Conservation (phyloP, 495 filamentous ascomycete genomes). For the Penicilliopsis zonata region DNA sequence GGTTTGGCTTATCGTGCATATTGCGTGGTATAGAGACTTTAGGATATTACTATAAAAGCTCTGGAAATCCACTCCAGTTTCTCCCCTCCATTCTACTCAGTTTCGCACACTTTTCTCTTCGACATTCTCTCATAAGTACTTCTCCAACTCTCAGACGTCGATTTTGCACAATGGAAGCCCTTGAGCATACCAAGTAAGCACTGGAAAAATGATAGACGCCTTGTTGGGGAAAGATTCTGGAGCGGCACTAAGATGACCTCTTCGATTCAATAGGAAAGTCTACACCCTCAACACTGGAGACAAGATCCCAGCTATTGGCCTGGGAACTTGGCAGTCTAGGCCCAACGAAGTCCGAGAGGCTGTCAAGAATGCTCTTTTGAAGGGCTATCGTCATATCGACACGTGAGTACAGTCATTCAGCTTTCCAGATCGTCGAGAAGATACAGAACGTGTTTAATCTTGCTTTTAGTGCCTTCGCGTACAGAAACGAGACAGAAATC, state of each 20-base stretch:
- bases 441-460: neutral
- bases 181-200: slow-evolving; percentile 29
- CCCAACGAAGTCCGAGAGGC: slow-evolving; percentile 54
- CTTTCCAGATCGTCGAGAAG: neutral
- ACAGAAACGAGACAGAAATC: slow-evolving; percentile 77
- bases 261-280: slow-evolving; percentile 38
- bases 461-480: slow-evolving; percentile 54
- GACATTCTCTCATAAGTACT: too few relatives aligned
- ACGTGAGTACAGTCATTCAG: slow-evolving; percentile 25
- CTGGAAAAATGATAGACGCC: neutral
- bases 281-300: slow-evolving; percentile 70
- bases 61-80: too few relatives aligned
- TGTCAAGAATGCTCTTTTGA: slow-evolving; percentile 62
- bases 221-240: neutral
- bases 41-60: too few relatives aligned
- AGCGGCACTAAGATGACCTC: neutral
- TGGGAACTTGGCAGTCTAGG: slow-evolving; percentile 72
- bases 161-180: slow-evolving; percentile 26
- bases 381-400: slow-evolving; percentile 63
- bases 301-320: slow-evolving; percentile 69
- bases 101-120: too few relatives aligned
- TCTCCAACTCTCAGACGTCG: too few relatives aligned
- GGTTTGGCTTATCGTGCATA: too few relatives aligned
- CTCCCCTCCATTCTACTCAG: too few relatives aligned
- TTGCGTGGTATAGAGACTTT: too few relatives aligned